Percentiles rank a stretch among this genome's conserved stretches.
These are phyloP conservation scores for Cicer yamashitae DNA, from an alignment of 306 rosid genomes.

Conservation along the genomic window DNA sequence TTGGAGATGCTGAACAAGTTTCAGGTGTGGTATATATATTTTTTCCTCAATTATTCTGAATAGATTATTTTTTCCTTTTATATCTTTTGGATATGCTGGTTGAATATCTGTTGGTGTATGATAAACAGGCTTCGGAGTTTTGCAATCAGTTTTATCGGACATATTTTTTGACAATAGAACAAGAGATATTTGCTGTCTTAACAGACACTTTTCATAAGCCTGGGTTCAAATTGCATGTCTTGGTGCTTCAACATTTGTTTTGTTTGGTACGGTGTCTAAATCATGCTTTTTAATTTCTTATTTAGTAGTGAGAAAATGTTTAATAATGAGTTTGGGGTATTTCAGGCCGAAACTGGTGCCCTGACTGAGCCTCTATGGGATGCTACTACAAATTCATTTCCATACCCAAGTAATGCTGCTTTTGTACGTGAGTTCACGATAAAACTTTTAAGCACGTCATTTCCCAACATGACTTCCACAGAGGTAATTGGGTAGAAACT, in stretches of 20 bases:
- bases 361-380: constrained; percentile 95
- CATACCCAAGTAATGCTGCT: constrained; percentile 73
- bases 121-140: constrained; percentile 77
- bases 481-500: constrained; percentile 63
- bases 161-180: constrained; percentile 83
- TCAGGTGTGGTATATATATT: constrained; percentile 58
- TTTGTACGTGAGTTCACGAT: constrained; percentile 89
- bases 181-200: constrained; percentile 94
- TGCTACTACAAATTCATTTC: constrained; percentile 65
- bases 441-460: constrained; percentile 85
- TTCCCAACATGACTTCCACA: constrained; percentile 88
- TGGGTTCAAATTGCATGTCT: constrained; percentile 95
- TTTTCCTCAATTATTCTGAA: constrained; percentile 2
- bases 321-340: constrained; percentile 19
- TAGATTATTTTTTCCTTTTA: not conserved
- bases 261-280: constrained; percentile 67
- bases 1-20: constrained; percentile 86
- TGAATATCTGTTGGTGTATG: constrained; percentile 28
- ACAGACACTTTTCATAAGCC: constrained; percentile 98
- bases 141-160: constrained; percentile 85
- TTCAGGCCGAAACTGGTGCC: constrained; percentile 76
- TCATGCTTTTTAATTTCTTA: not conserved
- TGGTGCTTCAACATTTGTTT: constrained; percentile 92
- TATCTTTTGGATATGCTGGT: not conserved
- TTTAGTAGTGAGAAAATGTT: constrained; percentile 20